Conservation (phyloP, 805 yeast species). For the Kodamaea nitidulidarum region DNA sequence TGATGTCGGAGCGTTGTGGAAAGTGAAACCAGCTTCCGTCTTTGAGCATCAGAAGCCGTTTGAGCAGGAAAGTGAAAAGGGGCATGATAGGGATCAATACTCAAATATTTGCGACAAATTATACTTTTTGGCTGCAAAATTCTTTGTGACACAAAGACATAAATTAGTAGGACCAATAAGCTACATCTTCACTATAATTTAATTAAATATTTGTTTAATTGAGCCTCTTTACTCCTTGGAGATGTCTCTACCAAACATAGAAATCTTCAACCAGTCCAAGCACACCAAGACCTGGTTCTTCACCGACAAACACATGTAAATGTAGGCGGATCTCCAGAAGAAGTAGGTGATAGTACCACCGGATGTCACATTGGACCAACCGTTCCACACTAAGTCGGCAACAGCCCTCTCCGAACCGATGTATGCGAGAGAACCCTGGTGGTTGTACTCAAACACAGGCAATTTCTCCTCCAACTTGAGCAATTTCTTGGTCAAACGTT, state of each 20-base stretch:
- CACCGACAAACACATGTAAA: slow-evolving; percentile 85
- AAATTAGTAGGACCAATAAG: no score
- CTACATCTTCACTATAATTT: no score
- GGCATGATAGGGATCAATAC: no score
- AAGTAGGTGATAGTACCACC: slow-evolving; percentile 86
- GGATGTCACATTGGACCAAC: slow-evolving; percentile 72
- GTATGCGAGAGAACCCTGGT: slow-evolving; percentile 92
- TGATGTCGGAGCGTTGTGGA: slow-evolving; percentile 27
- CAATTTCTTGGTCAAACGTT: slow-evolving; percentile 45
- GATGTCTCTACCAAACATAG: slow-evolving; percentile 89
- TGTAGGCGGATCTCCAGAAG: slow-evolving; percentile 93
- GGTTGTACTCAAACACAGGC: slow-evolving; percentile 72
- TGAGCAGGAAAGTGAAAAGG: slow-evolving; percentile 6
- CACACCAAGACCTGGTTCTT: slow-evolving; percentile 84
- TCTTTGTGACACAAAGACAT: no score
- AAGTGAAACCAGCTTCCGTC: slow-evolving; percentile 24
- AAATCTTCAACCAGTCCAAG: slow-evolving; percentile 85
- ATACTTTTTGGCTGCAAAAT: no score
- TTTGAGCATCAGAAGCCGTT: slow-evolving; percentile 8
- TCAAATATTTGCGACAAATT: no score
- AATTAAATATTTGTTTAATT: no score
- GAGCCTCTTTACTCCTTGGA: slow-evolving; percentile 76
- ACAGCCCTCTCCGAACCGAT: slow-evolving; percentile 92
- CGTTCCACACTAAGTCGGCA: slow-evolving; percentile 81
- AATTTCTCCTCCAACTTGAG: slow-evolving; percentile 38